Conservation (phyloP, 306 rosid genomes). For the Pterocarpus macrocarpus region DNA sequence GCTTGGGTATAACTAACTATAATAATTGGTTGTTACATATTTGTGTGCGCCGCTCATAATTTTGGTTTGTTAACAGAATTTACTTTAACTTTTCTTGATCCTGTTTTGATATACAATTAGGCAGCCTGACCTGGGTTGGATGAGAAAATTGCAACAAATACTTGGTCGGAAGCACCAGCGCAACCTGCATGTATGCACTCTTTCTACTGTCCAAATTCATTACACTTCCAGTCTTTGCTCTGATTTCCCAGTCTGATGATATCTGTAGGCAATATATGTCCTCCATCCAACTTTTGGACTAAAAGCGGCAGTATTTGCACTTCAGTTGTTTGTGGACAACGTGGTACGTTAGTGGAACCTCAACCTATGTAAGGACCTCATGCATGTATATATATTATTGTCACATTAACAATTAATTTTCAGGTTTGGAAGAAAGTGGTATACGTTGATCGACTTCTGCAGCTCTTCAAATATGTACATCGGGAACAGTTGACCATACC, state of each 20-base stretch:
- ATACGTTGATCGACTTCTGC: constrained; percentile 80
- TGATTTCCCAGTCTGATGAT: constrained; percentile 51
- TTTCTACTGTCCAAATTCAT: constrained; percentile 10
- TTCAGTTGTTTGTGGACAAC: constrained; percentile 82
- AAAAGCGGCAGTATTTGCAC: constrained; percentile 77
- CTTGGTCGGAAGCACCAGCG: constrained; percentile 89
- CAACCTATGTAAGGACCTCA: constrained; percentile 22
- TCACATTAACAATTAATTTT: constrained; percentile 19
- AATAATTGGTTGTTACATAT: constrained; percentile 21
- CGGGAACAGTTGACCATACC: constrained; percentile 96
- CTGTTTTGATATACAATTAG: constrained; percentile 53
- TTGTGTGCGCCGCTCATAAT: not conserved
- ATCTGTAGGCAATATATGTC: constrained; percentile 75
- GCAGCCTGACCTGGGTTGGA: constrained; percentile 93
- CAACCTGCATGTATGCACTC: constrained; percentile 71
- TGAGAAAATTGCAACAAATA: constrained; percentile 84
- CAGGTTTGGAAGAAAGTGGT: constrained; percentile 96
- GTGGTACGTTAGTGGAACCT: constrained; percentile 60
- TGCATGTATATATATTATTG: not conserved
- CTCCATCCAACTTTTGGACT: constrained; percentile 94
- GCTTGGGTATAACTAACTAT: not conserved
- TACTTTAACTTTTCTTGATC: not conserved
- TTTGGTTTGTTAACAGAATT: constrained; percentile 25
- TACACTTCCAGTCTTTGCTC: constrained; percentile 25
- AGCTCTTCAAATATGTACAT: constrained; percentile 88